Conservation (phyloP, 371 early-diverging fungal genomes). For the Rhizopus stolonifer region DNA sequence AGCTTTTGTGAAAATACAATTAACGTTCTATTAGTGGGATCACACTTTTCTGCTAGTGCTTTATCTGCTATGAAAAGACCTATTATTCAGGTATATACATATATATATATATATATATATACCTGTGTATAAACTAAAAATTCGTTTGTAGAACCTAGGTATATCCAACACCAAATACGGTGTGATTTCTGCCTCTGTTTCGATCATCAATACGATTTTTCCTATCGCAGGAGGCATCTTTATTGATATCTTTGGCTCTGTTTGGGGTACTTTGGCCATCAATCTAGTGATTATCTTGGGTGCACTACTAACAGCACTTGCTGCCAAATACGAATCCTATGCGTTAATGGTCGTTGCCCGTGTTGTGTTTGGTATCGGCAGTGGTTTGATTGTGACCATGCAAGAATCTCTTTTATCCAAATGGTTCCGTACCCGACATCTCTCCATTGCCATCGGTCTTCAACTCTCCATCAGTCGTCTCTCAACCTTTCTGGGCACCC, state of each 20-base stretch:
- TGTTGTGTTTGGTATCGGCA: constrained; percentile 55
- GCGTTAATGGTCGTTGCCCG: constrained; percentile 51
- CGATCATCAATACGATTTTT: constrained; percentile 55
- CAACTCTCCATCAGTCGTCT: constrained; percentile 57
- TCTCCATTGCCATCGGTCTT: constrained; percentile 44
- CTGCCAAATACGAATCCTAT: constrained; percentile 39
- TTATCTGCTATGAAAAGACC: constrained; percentile 42
- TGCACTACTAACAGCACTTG: constrained; percentile 45
- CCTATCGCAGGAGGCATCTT: constrained; percentile 53
- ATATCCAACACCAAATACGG: constrained; percentile 56
- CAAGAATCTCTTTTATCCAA: constrained; percentile 59
- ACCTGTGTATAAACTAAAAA: constrained; percentile 5
- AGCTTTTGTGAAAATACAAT: background rate
- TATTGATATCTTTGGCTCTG: constrained; percentile 53
- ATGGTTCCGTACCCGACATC: constrained; percentile 53
- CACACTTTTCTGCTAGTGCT: constrained; percentile 40
- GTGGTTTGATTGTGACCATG: constrained; percentile 55
- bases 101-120: background rate
- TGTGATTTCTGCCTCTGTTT: constrained; percentile 47
- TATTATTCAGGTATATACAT: constrained; percentile 21
- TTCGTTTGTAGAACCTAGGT: constrained; percentile 33
- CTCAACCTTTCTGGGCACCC: constrained; percentile 49
- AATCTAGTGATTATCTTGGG: constrained; percentile 45
- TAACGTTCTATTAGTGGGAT: constrained; percentile 26
- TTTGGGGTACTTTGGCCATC: constrained; percentile 48